Evolutionary conservation across 2,329 filamentous ascomycete genomes (phyloP).

Genomic region (Trichophyton simii): DNA sequence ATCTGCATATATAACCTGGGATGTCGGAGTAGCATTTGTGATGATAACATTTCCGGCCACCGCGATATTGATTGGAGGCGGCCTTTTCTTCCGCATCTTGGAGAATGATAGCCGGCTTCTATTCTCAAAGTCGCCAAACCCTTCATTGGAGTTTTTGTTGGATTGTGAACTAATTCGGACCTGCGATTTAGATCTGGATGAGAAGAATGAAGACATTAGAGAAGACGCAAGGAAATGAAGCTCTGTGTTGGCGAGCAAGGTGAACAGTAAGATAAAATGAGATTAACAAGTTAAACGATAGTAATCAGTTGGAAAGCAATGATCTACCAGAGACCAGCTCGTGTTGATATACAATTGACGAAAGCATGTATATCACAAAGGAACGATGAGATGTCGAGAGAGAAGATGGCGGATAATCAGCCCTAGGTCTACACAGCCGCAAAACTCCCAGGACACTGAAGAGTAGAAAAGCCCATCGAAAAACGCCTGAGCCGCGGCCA

Average conservation of each 20-base stretch:
- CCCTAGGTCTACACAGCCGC: neutral
- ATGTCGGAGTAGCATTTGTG: constrained; percentile 5
- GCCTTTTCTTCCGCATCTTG: constrained; percentile 13
- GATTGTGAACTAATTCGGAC: constrained; percentile 5
- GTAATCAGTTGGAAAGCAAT: neutral
- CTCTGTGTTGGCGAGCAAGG: neutral
- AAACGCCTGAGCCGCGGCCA: neutral
- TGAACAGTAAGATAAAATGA: neutral
- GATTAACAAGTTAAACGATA: neutral
- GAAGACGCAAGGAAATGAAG: neutral
- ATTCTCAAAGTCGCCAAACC: neutral
- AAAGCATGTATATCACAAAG: neutral
- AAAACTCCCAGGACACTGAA: neutral
- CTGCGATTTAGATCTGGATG: constrained; percentile 8
- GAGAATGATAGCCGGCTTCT: constrained; percentile 9
- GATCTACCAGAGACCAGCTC: neutral
- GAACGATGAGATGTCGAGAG: neutral
- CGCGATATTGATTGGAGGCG: constrained; percentile 13
- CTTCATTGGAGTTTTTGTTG: neutral
- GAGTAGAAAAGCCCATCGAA: neutral
- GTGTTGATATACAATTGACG: neutral
- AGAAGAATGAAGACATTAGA: constrained; percentile 11
- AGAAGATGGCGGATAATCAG: neutral
- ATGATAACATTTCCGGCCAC: constrained; percentile 13
- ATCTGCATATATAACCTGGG: constrained; percentile 7